phyloP scores from a whole-genome alignment of 2,329 filamentous ascomycete genomes.

The Epicoccum sorghinum region DNA sequence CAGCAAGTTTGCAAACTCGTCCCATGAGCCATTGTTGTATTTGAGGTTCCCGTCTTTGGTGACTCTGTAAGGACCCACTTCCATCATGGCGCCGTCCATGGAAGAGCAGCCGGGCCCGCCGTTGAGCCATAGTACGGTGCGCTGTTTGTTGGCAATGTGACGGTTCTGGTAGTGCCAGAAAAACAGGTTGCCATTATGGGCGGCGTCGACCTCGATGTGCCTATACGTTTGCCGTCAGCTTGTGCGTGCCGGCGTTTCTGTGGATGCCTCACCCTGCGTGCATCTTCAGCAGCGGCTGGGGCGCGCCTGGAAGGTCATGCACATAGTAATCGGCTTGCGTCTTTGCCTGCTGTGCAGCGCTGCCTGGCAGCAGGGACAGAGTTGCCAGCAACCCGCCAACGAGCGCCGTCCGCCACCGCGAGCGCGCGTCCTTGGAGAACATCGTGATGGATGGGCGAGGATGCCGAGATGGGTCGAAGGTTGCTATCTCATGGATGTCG shows the following conservation, averaged over 20 bases:
- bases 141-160: slow-evolving; percentile 88
- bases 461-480: slow-evolving; percentile 28
- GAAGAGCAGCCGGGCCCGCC: slow-evolving; percentile 97
- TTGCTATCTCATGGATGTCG: slow-evolving; percentile 45
- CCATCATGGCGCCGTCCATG: slow-evolving; percentile 95
- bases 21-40: slow-evolving; percentile 95
- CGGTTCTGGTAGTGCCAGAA: slow-evolving; percentile 98
- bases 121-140: slow-evolving; percentile 96
- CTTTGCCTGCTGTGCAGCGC: slow-evolving; percentile 55
- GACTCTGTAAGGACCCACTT: slow-evolving; percentile 90
- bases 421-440: slow-evolving; percentile 33
- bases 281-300: slow-evolving; percentile 87
- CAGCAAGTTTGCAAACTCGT: slow-evolving; percentile 95
- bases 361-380: slow-evolving; percentile 40
- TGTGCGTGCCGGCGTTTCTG: not conserved
- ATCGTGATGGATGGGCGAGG: slow-evolving; percentile 25
- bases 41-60: slow-evolving; percentile 73
- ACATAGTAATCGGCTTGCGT: slow-evolving; percentile 89
- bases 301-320: slow-evolving; percentile 80
- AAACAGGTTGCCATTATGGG: slow-evolving; percentile 91
- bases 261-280: slow-evolving; percentile 80
- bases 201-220: slow-evolving; percentile 86
- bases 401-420: slow-evolving; percentile 43
- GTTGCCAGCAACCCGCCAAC: slow-evolving; percentile 40
- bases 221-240: slow-evolving; percentile 54